Evolutionary conservation across 1,284 basidiomycete genomes (phyloP).

Genomic region (Tremellales sp.): DNA sequence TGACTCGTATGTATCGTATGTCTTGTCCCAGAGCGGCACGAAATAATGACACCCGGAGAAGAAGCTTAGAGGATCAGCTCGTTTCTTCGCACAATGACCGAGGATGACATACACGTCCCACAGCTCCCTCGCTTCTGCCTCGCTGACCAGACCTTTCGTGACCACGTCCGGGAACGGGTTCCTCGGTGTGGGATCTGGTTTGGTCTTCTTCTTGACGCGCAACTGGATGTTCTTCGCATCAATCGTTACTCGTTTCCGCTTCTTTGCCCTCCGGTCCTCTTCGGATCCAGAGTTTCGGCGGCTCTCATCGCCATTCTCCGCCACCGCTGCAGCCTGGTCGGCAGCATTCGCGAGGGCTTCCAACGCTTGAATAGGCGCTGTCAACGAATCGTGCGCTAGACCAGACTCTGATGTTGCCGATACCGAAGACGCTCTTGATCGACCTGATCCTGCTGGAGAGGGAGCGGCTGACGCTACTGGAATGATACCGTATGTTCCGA

Average conservation of each 20-base stretch:
- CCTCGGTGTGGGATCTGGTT: constrained; percentile 76
- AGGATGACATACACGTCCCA: constrained; percentile 66
- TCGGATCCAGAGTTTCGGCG: constrained; percentile 1
- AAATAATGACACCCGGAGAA: constrained; percentile 93
- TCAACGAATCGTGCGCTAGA: constrained; percentile 54
- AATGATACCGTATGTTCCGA: constrained; percentile 79
- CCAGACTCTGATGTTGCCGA: constrained; percentile 72
- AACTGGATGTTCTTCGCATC: constrained; percentile 31
- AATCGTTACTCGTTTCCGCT: constrained; percentile 34
- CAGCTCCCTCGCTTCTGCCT: constrained; percentile 73
- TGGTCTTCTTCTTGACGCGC: constrained; percentile 79
- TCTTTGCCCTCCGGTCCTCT: constrained; percentile 18
- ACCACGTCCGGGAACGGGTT: constrained; percentile 52
- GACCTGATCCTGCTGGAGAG: constrained; percentile 48
- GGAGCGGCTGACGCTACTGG: constrained; percentile 59
- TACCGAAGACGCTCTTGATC: constrained; percentile 50
- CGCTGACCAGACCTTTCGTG: constrained; percentile 63
- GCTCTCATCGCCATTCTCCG: constrained; percentile 12
- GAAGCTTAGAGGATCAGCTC: constrained; percentile 61
- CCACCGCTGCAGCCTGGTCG: constrained; percentile 67
- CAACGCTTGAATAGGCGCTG: constrained; percentile 86
- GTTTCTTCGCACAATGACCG: too few relatives aligned
- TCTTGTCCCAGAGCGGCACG: constrained; percentile 85
- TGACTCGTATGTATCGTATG: constrained; percentile 84
- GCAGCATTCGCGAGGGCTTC: constrained; percentile 89